Evolutionary conservation across 2,329 filamentous ascomycete genomes (phyloP), one percentile per base, ranked within the genome.

Genomic region (Alternaria sp.): DNA sequence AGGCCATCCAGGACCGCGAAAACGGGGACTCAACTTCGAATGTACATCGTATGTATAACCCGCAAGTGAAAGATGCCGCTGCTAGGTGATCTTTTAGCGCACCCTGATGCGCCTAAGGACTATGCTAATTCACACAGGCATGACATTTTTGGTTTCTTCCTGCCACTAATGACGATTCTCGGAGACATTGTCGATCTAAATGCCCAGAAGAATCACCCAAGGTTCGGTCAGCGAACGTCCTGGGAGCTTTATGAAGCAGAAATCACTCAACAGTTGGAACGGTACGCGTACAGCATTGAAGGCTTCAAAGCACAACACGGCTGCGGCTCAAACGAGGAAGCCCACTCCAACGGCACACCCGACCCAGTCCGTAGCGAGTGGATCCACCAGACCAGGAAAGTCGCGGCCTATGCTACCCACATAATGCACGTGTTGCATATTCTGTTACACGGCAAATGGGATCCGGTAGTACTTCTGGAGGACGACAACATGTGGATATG

Each of bases 341-440:
- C 68, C 48, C 77, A 78, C 48, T 72, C 75, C 23, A 73, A 75
- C 45, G 57, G 69, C 34, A 69, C 71, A 28, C 64, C 77, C 51
- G 72, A 80, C 65, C 54, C 80, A 61, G 68, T 77, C 70, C 65
- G 77, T 63, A 90, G 88, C 23, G 91, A 96, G 78, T 88, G 89
- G 39, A 87, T 92, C 54, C 89, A 96, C 51, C 92, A 96, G 77
- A 94, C 91, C 1, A 89, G 88, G 66, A 95, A 95, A 66, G 91
- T 96, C 29, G 86, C 93, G 46, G 92, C 93, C 0, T 97, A 97
- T 73, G 91, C 91, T 49, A 96, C 91, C 0, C 92, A 97, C 68
- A 91, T 97, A 41, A 95, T 97, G 91, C 92, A 97, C 72, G 93
- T 96, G 10, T 81, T 97, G 37, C 92, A 97, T 75, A 95, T 97